Base-by-base conservation (phyloP, 1,139 yeast species). In the Blastobotrys serpentis region DNA sequence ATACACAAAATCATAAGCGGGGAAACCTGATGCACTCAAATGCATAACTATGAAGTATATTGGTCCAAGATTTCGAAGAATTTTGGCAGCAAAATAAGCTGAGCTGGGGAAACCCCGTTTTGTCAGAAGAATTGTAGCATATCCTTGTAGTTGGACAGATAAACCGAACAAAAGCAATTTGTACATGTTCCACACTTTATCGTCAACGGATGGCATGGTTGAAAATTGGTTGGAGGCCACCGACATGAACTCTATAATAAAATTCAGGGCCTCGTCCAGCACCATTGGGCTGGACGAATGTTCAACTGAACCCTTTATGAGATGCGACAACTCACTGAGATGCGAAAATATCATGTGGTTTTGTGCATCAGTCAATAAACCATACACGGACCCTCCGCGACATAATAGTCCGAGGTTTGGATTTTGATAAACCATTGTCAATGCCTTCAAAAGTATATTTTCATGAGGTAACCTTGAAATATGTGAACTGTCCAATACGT, bases 21-120 rank as follows among this genome's bases (percentile, higher is more conserved):
- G 85, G 61, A 85, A 84, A 1, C 88, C 88, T 1, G 86, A 84
- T 36, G 78, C 76, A 0, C 94, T 92, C 14, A 84, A 74, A 16
- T 79, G 71, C 34, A 78, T 73, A 11, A 83, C 63, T 4, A 84
- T 71, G 56, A 78, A 82, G 52, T 82, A 76, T 45, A 80, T 51
- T 52, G 78, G 70, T 56, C 76, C 81, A n/a, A 84, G 66, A 4
- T 69, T 64, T 38, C 71, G 71, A 29, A 82, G 59, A 1, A 79
- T 66, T 43, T 71, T 68, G 29, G 73, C 43, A 63, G 73, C 59
- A 57, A 70, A 42, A 56, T 65, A 41, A 56, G 59, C 47, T 13
- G 54, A 51, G 1, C 50, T 50, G 8, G 39, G 42, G 16, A 45
- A 44, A 11, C 45, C 29, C 13, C 48, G 44, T 21, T 47, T 43